A percentile compares a stretch with the other conserved stretches of the same genome.
Conservation (phyloP, 73 alveolate species). For the Blepharisma stoltei region DNA sequence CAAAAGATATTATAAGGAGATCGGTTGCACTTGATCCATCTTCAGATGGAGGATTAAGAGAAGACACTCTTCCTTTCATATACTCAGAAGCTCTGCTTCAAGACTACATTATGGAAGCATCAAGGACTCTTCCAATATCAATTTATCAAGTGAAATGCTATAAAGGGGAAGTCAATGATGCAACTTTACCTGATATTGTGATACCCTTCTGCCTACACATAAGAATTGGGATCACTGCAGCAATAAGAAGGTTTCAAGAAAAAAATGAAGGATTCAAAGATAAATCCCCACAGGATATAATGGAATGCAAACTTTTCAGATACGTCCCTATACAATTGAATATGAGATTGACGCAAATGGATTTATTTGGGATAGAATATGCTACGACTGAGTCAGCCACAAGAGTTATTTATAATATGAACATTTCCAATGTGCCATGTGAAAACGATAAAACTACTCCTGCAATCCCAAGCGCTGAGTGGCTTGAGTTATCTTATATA, state of each 20-base stretch:
- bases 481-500: constrained; percentile 4
- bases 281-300: background rate
- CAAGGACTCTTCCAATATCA: background rate
- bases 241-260: background rate
- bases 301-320: constrained; percentile 3
- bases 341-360: background rate
- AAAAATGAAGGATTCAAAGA: background rate
- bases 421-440: constrained; percentile 11
- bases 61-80: background rate
- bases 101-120: constrained; percentile 8
- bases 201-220: constrained; percentile 3
- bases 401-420: background rate
- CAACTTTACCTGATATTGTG: background rate
- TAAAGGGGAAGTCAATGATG: background rate
- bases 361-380: background rate
- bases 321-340: background rate
- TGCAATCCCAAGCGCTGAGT: constrained; percentile 25
- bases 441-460: background rate
- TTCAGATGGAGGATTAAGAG: constrained; percentile 13
- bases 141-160: background rate
- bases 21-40: background rate
- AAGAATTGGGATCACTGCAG: background rate
- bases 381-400: background rate
- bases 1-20: background rate
- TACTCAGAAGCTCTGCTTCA: background rate